A percentile compares a stretch with the other conserved stretches of the same genome.
These are phyloP conservation scores for Zalerion maritima DNA, from an alignment of 495 filamentous ascomycete genomes.

Conservation along the genomic window DNA sequence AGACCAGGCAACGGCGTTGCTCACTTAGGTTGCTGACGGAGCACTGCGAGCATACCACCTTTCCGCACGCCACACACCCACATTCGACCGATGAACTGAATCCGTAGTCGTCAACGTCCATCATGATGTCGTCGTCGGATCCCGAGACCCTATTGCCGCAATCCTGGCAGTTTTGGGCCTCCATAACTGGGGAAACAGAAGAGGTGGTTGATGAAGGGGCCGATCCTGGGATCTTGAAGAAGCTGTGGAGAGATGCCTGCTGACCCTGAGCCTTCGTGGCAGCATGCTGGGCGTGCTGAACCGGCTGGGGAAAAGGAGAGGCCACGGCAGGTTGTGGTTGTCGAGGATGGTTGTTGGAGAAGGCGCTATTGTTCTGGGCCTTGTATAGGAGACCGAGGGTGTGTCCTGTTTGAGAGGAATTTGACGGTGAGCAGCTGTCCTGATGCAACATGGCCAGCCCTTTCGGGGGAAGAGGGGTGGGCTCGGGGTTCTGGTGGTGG, in stretches of 20 bases:
- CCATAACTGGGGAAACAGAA: conserved; percentile 2
- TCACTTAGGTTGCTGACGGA: conserved; percentile 32
- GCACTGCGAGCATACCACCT: conserved; percentile 33
- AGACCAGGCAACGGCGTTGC: conserved; percentile 27
- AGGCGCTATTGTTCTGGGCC: conserved; percentile 23
- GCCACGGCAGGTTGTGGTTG: conserved; percentile 4
- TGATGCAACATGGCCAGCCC: background rate
- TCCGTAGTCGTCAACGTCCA: conserved; percentile 13
- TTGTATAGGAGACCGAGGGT: conserved; percentile 32
- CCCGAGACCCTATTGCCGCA: conserved; percentile 20
- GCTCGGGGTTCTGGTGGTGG: conserved; percentile 2
- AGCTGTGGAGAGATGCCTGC: conserved; percentile 31
- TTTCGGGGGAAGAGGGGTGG: conserved; percentile 8
- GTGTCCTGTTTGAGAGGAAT: conserved; percentile 21
- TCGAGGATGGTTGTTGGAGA: conserved; percentile 3
- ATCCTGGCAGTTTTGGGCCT: conserved; percentile 21
- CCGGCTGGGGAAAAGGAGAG: conserved; percentile 4
- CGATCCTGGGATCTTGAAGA: conserved; percentile 26
- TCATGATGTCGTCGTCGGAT: conserved; percentile 12
- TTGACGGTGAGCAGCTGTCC: conserved; percentile 2
- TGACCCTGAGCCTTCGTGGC: conserved; percentile 5
- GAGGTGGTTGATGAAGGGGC: conserved; percentile 7
- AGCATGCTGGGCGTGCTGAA: conserved; percentile 5
- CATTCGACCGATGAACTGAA: conserved; percentile 6
- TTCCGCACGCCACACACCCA: conserved; percentile 25